These are phyloP conservation scores for Colletotrichum orchidophilum DNA, from an alignment of 2,329 filamentous ascomycete species.

Conservation along the genomic window DNA sequence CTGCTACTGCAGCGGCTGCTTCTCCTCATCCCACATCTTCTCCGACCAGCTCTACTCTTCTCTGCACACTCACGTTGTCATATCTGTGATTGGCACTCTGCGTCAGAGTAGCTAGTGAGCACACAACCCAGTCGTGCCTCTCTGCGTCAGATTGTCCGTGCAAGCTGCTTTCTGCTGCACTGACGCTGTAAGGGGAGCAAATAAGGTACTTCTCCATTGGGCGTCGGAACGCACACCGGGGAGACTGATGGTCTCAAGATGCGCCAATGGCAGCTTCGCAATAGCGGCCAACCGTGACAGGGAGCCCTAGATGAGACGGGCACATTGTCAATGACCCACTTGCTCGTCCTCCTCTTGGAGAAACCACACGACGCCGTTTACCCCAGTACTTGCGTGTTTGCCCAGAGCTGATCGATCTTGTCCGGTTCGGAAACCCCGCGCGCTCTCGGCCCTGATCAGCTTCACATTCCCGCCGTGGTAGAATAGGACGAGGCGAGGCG, in stretches of 20 bases:
- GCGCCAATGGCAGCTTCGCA: slow-evolving; percentile 25
- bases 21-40: neutral
- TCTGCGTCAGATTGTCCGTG: neutral
- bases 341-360: slow-evolving; percentile 25
- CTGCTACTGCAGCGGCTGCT: neutral
- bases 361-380: slow-evolving; percentile 12
- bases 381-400: neutral
- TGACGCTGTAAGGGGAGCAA: slow-evolving; percentile 9
- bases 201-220: slow-evolving; percentile 20
- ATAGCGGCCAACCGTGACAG: slow-evolving; percentile 15
- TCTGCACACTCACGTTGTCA: neutral
- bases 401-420: neutral
- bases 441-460: neutral
- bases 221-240: slow-evolving; percentile 9
- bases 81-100: neutral
- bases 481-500: slow-evolving; percentile 6
- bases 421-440: neutral
- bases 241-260: slow-evolving; percentile 9
- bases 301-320: slow-evolving; percentile 16
- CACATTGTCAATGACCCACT: slow-evolving; percentile 18
- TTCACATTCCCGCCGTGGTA: neutral
- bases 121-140: neutral
- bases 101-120: neutral
- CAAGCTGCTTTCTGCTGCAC: slow-evolving; percentile 14
- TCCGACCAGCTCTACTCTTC: neutral